phyloP scores from a whole-genome alignment of 345 rosid species.

The Aquilaria sinensis region DNA sequence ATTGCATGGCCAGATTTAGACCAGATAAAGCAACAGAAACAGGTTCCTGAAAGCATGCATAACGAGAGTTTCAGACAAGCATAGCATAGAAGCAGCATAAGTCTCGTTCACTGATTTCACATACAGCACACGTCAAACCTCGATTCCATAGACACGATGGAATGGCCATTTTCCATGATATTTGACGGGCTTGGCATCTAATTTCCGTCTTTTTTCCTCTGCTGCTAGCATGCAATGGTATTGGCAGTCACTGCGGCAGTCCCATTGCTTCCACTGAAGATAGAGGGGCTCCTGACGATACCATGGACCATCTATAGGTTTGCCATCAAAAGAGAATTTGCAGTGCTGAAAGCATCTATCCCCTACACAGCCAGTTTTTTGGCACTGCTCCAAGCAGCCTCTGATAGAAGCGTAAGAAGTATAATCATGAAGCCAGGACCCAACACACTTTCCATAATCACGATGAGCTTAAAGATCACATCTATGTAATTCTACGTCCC shows the following conservation, averaged over 20 bases:
- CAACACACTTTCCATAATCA: no score
- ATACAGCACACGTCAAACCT: constrained; percentile 23
- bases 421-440: no score
- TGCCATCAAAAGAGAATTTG: constrained; percentile 73
- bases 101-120: no score
- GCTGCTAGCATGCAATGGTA: constrained; percentile 71
- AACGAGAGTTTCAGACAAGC: neutral
- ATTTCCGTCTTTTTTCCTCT: constrained; percentile 60
- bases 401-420: constrained; percentile 23
- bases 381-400: constrained; percentile 60
- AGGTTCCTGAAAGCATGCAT: constrained; percentile 46
- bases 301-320: constrained; percentile 65
- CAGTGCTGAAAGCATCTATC: constrained; percentile 71
- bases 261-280: constrained; percentile 80
- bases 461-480: constrained; percentile 2
- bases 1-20: constrained; percentile 67
- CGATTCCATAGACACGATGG: constrained; percentile 59
- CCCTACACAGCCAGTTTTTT: constrained; percentile 72
- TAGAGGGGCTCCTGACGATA: constrained; percentile 81
- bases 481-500: neutral
- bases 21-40: constrained; percentile 73
- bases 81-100: no score
- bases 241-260: constrained; percentile 57
- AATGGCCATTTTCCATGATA: constrained; percentile 87
- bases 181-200: constrained; percentile 60